Conservation (phyloP, 495 filamentous ascomycete genomes). For the Aspergillus ellipticus region DNA sequence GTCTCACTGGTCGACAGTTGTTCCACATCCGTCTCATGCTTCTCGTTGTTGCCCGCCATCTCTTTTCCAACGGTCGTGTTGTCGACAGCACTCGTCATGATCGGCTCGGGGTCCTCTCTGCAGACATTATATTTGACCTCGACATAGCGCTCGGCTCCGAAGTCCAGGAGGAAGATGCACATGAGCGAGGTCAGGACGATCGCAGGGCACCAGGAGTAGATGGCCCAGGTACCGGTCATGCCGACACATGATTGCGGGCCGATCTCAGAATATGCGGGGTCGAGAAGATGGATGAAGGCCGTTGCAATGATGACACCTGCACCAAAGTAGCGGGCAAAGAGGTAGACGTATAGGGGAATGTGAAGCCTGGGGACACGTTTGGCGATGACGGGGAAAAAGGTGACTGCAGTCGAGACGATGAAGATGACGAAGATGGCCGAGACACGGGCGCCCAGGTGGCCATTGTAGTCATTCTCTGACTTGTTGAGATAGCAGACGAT, state of each 20-base stretch:
- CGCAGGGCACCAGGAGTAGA: slow-evolving; percentile 41
- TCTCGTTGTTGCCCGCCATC: background rate
- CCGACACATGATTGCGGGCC: slow-evolving; percentile 50
- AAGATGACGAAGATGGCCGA: slow-evolving; percentile 46
- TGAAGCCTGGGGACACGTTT: slow-evolving; percentile 28
- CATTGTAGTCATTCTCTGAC: slow-evolving; percentile 39
- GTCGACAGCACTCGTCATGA: slow-evolving; percentile 15
- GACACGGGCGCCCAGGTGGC: slow-evolving; percentile 38
- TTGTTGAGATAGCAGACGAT: slow-evolving; percentile 36
- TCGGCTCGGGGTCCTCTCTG: slow-evolving; percentile 31
- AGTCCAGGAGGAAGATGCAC: slow-evolving; percentile 40
- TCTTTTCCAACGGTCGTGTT: background rate
- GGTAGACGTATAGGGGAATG: slow-evolving; percentile 63
- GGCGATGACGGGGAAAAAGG: slow-evolving; percentile 65
- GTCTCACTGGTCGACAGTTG: background rate
- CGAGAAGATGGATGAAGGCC: slow-evolving; percentile 58
- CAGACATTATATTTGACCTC: slow-evolving; percentile 45
- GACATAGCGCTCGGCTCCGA: slow-evolving; percentile 48
- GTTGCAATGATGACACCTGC: slow-evolving; percentile 70
- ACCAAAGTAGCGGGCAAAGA: slow-evolving; percentile 70
- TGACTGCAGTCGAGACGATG: slow-evolving; percentile 35
- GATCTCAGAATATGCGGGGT: slow-evolving; percentile 51
- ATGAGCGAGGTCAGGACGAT: slow-evolving; percentile 34
- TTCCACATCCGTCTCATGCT: background rate
- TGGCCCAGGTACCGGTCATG: slow-evolving; percentile 48